Percentiles rank a stretch among this genome's conserved stretches.
phyloP scores from a whole-genome alignment of 305 asterid species.

The Solanum aculeatissimum region DNA sequence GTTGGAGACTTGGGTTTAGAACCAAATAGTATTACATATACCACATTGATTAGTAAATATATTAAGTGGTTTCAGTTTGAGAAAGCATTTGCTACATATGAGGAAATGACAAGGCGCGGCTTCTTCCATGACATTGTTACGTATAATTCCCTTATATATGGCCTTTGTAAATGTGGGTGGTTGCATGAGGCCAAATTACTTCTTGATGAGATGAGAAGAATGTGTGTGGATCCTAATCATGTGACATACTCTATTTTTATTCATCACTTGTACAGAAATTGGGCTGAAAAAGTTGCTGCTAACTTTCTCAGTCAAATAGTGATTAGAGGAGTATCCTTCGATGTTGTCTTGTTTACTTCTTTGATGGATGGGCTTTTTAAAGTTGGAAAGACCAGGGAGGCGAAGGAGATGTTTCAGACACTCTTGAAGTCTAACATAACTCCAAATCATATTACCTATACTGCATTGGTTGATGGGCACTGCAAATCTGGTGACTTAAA shows the following conservation, averaged over 20 bases:
- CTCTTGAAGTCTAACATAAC: slow-evolving; percentile 32
- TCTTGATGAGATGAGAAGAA: slow-evolving; percentile 43
- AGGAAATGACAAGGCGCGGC: slow-evolving; percentile 49
- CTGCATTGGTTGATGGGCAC: slow-evolving; percentile 60
- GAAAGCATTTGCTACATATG: slow-evolving; percentile 37
- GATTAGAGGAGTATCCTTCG: slow-evolving; percentile 60
- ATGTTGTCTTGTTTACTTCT: slow-evolving; percentile 55
- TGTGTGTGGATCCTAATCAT: slow-evolving; percentile 59
- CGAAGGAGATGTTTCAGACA: slow-evolving; percentile 34
- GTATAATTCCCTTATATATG: slow-evolving; percentile 39
- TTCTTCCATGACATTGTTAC: slow-evolving; percentile 61
- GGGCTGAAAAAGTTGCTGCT: slow-evolving; percentile 41
- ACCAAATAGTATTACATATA: slow-evolving; percentile 42
- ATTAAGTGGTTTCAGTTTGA: slow-evolving; percentile 27
- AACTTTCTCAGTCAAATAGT: slow-evolving; percentile 73
- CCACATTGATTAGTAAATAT: slow-evolving; percentile 38
- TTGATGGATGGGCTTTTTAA: slow-evolving; percentile 69
- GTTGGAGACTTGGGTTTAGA: slow-evolving; percentile 12
- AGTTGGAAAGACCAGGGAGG: slow-evolving; percentile 57
- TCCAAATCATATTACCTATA: slow-evolving; percentile 52
- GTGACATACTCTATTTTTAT: slow-evolving; percentile 55
- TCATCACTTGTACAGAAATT: slow-evolving; percentile 42
- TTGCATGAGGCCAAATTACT: slow-evolving; percentile 46
- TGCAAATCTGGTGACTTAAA: slow-evolving; percentile 60
- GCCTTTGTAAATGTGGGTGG: slow-evolving; percentile 51